Evolutionary conservation across 73 alveolate species (phyloP).

Genomic region (Symbiodinium pilosum): DNA sequence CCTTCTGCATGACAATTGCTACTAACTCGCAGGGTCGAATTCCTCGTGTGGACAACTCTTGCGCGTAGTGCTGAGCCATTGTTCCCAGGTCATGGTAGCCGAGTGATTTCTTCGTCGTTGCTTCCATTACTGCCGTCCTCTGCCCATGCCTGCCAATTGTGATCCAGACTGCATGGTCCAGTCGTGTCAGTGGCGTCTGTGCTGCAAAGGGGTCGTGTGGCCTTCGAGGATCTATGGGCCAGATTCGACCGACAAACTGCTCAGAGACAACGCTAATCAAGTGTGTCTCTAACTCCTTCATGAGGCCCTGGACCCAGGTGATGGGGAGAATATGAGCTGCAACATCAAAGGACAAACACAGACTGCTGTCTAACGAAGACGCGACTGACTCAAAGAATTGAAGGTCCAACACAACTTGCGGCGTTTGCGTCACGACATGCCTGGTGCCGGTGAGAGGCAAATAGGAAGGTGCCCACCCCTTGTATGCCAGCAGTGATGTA

Average conservation of each 20-base stretch:
- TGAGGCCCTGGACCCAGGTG: background rate
- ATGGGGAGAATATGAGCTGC: background rate
- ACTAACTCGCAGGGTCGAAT: background rate
- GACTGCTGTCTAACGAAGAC: background rate
- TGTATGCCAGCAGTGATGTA: conserved; percentile 26
- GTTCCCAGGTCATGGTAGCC: background rate
- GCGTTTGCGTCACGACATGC: background rate
- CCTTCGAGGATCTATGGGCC: too few relatives aligned
- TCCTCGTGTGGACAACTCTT: background rate
- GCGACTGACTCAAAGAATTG: background rate
- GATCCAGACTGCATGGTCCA: too few relatives aligned
- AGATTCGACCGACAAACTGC: background rate
- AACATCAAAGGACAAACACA: background rate
- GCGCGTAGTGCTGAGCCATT: background rate
- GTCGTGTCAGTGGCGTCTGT: too few relatives aligned
- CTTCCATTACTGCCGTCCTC: background rate
- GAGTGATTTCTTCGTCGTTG: background rate
- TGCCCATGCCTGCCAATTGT: too few relatives aligned
- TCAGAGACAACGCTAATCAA: background rate
- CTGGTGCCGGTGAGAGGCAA: background rate
- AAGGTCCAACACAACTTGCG: conserved; percentile 24
- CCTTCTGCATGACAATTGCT: conserved; percentile 7
- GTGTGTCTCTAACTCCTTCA: background rate
- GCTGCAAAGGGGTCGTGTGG: too few relatives aligned
- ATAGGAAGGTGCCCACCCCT: background rate